Conservation (phyloP, 1,139 yeast genomes). For the Suhomyces atakaporum region DNA sequence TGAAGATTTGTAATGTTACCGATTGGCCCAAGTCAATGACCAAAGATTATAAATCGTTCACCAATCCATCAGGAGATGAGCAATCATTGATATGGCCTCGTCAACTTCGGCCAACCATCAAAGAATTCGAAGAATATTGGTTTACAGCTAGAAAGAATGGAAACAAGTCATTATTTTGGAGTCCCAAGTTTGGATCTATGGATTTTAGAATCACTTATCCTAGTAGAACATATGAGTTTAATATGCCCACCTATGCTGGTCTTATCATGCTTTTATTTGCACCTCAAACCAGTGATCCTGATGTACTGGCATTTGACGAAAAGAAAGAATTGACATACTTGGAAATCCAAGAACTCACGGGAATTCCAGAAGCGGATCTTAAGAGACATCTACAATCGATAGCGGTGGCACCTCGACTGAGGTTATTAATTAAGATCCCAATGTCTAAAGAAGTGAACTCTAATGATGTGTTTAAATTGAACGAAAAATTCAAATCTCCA, state of each 20-base stretch:
- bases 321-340: conserved; percentile 46
- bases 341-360: conserved; percentile 66
- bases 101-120: conserved; percentile 39
- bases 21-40: conserved; percentile 56
- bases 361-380: conserved; percentile 72
- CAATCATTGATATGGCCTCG: conserved; percentile 52
- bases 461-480: conserved; percentile 67
- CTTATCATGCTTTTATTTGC: conserved; percentile 73
- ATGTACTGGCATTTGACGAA: conserved; percentile 48
- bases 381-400: conserved; percentile 80
- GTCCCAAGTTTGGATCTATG: conserved; percentile 78
- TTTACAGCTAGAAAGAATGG: conserved; percentile 57
- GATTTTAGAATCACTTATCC: conserved; percentile 73
- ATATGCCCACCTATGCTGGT: conserved; percentile 80
- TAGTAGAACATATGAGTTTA: conserved; percentile 72
- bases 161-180: conserved; percentile 81
- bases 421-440: conserved; percentile 72
- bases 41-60: conserved; percentile 56
- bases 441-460: conserved; percentile 70
- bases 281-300: conserved; percentile 51
- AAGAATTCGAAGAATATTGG: conserved; percentile 48
- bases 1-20: conserved; percentile 55
- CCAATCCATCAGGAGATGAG: conserved; percentile 33
- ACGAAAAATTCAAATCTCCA: conserved; percentile 71
- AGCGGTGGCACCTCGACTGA: conserved; percentile 79